Conservation (phyloP, 805 yeast species). For the Nakazawaea molendinolei region DNA sequence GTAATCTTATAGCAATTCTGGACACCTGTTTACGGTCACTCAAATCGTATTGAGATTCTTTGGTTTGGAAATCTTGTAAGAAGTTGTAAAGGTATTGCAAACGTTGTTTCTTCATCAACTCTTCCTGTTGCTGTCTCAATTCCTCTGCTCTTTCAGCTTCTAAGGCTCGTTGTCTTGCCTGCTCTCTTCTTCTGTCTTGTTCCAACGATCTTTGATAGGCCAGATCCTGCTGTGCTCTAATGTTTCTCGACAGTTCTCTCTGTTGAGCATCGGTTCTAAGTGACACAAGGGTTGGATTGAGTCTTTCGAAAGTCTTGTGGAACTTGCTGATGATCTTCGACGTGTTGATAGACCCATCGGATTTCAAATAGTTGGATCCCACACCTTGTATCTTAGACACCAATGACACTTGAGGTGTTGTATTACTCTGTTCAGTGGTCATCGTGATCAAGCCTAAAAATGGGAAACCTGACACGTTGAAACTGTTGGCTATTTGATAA, state of each 20-base stretch:
- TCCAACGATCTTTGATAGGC: slow-evolving; percentile 69
- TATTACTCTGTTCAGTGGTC: slow-evolving; percentile 50
- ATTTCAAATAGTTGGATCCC: slow-evolving; percentile 33
- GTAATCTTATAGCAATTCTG: slow-evolving; percentile 64
- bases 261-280: slow-evolving; percentile 61
- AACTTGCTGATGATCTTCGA: slow-evolving; percentile 32
- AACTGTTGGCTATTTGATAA: slow-evolving; percentile 70
- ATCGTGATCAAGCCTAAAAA: slow-evolving; percentile 71
- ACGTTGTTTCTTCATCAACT: slow-evolving; percentile 21
- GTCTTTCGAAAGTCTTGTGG: slow-evolving; percentile 32
- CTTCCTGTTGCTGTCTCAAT: slow-evolving; percentile 14
- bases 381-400: slow-evolving; percentile 60
- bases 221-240: slow-evolving; percentile 68
- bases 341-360: slow-evolving; percentile 18
- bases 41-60: slow-evolving; percentile 16
- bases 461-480: slow-evolving; percentile 73
- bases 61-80: slow-evolving; percentile 9
- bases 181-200: slow-evolving; percentile 54
- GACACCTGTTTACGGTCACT: slow-evolving; percentile 30
- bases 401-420: slow-evolving; percentile 52
- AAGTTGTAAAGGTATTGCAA: too few species aligned
- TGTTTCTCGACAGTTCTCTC: slow-evolving; percentile 45
- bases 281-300: slow-evolving; percentile 53
- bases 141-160: slow-evolving; percentile 17
- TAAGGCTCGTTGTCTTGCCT: slow-evolving; percentile 26